Conservation (phyloP, 495 filamentous ascomycete genomes). For the Penicillium simplicissimum region DNA sequence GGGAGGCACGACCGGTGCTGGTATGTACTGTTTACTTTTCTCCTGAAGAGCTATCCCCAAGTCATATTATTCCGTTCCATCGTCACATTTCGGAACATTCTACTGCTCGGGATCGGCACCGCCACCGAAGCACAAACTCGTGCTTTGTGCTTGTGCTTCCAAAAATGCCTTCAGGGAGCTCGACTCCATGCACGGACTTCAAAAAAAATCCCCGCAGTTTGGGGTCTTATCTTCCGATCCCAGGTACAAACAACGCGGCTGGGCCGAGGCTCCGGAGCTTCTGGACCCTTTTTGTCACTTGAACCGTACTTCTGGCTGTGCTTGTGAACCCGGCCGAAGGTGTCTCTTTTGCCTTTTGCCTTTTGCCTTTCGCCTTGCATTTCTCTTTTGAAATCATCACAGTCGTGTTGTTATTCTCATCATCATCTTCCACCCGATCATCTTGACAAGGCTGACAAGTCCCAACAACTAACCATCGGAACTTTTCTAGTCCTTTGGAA, state of each 20-base stretch:
- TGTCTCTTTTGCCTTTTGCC: not conserved
- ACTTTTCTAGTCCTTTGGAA: constrained; percentile 74
- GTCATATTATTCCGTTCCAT: not conserved
- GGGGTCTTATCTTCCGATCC: constrained; percentile 11
- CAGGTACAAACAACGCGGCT: constrained; percentile 1
- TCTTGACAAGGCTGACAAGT: not conserved
- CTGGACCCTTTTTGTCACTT: constrained; percentile 2
- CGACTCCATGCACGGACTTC: constrained; percentile 13
- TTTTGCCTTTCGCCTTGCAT: not conserved
- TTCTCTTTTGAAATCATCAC: constrained; percentile 5
- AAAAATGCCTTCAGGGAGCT: not conserved
- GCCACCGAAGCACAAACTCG: not conserved
- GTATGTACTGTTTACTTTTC: constrained; percentile 43
- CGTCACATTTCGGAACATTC: not conserved
- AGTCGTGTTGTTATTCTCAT: not conserved
- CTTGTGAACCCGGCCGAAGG: not conserved
- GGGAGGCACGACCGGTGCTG: constrained; percentile 89
- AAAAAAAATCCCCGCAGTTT: constrained; percentile 5
- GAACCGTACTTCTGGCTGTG: not conserved
- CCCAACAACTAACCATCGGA: constrained; percentile 6
- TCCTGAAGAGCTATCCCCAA: no score
- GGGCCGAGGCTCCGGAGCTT: constrained; percentile 10
- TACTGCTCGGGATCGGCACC: not conserved
- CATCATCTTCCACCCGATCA: not conserved
- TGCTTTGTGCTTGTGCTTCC: constrained; percentile 1